phyloP scores from a whole-genome alignment of 192 early-diverging fungal species.

The Coemansia sp. region DNA sequence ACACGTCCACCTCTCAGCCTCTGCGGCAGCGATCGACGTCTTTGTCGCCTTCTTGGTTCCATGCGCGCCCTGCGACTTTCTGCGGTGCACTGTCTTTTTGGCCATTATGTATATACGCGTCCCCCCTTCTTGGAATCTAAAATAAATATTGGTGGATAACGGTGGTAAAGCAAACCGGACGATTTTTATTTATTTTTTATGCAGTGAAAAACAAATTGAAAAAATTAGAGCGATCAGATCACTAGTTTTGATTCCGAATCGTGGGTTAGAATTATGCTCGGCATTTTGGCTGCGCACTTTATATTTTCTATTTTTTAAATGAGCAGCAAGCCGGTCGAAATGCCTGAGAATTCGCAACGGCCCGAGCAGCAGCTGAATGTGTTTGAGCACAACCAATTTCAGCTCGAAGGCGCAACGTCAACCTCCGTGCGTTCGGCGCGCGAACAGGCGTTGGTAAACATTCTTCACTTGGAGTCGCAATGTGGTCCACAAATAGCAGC shows the following conservation, averaged over 20 bases:
- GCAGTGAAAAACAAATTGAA: background rate
- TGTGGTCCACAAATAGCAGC: background rate
- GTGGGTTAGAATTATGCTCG: background rate
- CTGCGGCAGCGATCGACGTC: conserved; percentile 1
- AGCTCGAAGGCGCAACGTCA: background rate
- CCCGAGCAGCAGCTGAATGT: conserved; percentile 5
- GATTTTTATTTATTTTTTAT: too few relatives aligned
- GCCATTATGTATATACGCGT: conserved; percentile 15
- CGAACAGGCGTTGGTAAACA: conserved; percentile 15
- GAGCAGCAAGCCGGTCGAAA: background rate
- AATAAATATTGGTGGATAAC: too few relatives aligned
- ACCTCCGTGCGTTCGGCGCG: background rate
- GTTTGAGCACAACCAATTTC: conserved; percentile 29
- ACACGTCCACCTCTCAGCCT: conserved; percentile 22
- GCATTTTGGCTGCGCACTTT: too few relatives aligned
- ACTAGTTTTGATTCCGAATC: background rate
- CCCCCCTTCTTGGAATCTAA: too few relatives aligned
- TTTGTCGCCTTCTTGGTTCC: conserved; percentile 1
- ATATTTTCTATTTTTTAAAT: background rate
- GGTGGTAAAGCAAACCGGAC: too few relatives aligned
- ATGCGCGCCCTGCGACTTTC: conserved; percentile 17
- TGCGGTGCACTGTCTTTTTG: conserved; percentile 39
- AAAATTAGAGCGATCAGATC: conserved; percentile 1
- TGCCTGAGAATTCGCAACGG: background rate
- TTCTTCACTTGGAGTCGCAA: conserved; percentile 3